Conservation (phyloP, 2,329 filamentous ascomycete genomes). For the Fusarium sp. region DNA sequence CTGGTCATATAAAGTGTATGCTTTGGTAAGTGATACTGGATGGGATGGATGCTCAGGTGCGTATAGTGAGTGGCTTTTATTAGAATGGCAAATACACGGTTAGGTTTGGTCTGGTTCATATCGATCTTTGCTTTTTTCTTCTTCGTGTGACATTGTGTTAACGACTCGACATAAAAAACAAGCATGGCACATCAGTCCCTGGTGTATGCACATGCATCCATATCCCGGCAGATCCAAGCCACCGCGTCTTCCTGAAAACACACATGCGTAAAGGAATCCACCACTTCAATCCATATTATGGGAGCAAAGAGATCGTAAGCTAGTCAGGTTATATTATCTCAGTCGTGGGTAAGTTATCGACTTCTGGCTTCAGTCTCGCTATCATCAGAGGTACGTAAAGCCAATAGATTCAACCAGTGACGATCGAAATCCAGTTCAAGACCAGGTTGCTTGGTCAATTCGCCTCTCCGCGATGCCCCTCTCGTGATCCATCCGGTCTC, state of each 20-base stretch:
- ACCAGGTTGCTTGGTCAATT: slow-evolving; percentile 22
- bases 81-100: slow-evolving; percentile 35
- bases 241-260: background rate
- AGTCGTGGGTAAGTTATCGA: slow-evolving; percentile 45
- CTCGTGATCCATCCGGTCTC: background rate
- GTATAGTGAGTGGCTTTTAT: slow-evolving; percentile 5
- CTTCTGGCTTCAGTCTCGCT: slow-evolving; percentile 31
- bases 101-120: slow-evolving; percentile 2
- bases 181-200: background rate
- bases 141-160: background rate
- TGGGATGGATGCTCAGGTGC: slow-evolving; percentile 2
- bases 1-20: slow-evolving; percentile 22
- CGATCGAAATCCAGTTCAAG: slow-evolving; percentile 30
- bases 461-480: slow-evolving; percentile 9
- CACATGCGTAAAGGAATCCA: background rate
- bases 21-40: slow-evolving; percentile 19
- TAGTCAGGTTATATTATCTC: slow-evolving; percentile 50
- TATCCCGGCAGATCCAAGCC: background rate
- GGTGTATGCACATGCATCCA: background rate
- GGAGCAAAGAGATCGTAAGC: background rate
- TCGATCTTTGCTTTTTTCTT: background rate
- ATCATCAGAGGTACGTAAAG: slow-evolving; percentile 42
- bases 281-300: background rate
- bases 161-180: background rate
- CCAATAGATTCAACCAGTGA: slow-evolving; percentile 27